These are phyloP conservation scores for Adansonia rubrostipa DNA, from an alignment of 441 rosid genomes.

Conservation along the genomic window DNA sequence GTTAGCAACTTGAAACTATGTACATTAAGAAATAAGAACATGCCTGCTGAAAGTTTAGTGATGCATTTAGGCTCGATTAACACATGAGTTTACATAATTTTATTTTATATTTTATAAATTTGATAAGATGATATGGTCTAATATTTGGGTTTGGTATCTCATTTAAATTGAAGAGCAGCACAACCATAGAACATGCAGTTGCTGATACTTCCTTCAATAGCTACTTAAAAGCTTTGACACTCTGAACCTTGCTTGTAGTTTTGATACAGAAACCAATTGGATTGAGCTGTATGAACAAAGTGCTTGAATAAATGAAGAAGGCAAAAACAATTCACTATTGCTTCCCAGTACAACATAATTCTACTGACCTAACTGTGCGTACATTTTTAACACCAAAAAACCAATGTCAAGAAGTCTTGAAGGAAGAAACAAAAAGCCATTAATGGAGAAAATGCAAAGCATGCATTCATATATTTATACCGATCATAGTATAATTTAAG, in stretches of 20 bases:
- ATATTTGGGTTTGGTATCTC: background rate
- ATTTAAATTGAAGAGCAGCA: background rate
- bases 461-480: background rate
- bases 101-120: background rate
- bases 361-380: background rate
- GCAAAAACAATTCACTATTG: background rate
- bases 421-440: background rate
- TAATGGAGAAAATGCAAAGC: background rate
- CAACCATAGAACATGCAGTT: background rate
- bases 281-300: background rate
- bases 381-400: background rate
- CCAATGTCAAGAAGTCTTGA: background rate
- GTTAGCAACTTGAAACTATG: background rate
- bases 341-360: background rate
- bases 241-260: background rate
- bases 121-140: background rate
- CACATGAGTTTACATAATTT: background rate
- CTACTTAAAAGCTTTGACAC: background rate
- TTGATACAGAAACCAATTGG: constrained; percentile 1
- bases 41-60: background rate
- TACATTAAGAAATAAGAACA: background rate
- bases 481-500: background rate
- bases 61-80: background rate
- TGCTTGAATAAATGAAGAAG: constrained; percentile 11
- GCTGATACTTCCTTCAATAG: background rate